Evolutionary conservation across 2,329 filamentous ascomycete genomes (phyloP), one percentile per base, ranked within the genome.

Genomic region (Cytospora piceicola): DNA sequence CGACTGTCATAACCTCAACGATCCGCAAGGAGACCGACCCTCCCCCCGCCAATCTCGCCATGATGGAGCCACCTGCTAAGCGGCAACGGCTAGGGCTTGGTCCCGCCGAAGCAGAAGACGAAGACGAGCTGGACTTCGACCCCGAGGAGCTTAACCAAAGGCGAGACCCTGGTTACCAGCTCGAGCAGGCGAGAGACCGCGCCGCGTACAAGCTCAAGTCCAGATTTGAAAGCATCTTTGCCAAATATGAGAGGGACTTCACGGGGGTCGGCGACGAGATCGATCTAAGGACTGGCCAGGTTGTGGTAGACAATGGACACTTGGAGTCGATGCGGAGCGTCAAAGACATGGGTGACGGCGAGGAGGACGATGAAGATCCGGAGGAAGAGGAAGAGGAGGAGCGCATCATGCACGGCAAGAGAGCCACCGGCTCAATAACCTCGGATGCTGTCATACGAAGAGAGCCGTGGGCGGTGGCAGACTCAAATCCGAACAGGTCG

Each of bases 221-320:
- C n/a, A 88, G 88, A 6, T 95, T 96, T 75, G 93, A 97, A 74
- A 82, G 86, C 64, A 96, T 98, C 63, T 97, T 97, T 74, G 86
- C 90, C 67, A 97, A 96, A 76, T 97, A 96, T 75, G 88, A 85
- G 61, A 88, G 84, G 69, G 91, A 97, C 75, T 97, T 97, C 73
- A 88, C 88, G 2, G 90, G 89, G 5, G 83, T 94, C 59, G 93
- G 90, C 62, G 94, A 98, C 76, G 93, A 97, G 78, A 93, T 98
- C 72, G 92, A 98, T 76, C 81, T 97, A 64, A 81, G 83, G 58
- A 94, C 91, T 0, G 93, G 92, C 62, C 82, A 91, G 66, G 88
- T 98, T 56, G 83, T 96, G n/a, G 88, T 97, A 64, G 85, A 98
- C 76, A 95, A 97, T 81, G 94, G 95, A 0, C 95, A 98, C 78